Percentiles rank a stretch among this genome's conserved stretches.
These are phyloP conservation scores for Sporothrix dimorphospora DNA, from an alignment of 2,329 filamentous ascomycete species.

Conservation along the genomic window DNA sequence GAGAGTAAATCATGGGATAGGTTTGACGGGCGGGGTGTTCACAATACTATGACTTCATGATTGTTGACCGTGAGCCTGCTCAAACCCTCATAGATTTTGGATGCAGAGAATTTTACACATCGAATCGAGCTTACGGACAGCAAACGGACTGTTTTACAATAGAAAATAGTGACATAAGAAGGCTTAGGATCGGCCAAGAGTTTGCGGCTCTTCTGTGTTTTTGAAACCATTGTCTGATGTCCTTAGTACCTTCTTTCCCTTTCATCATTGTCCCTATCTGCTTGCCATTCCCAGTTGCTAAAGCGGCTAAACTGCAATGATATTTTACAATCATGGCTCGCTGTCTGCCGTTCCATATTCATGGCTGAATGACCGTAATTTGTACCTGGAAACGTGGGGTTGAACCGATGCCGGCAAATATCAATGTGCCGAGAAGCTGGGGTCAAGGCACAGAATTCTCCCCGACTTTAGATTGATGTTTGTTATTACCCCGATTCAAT, in stretches of 20 bases:
- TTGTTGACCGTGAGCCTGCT: background rate
- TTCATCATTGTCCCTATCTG: background rate
- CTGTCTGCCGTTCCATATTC: background rate
- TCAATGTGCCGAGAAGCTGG: background rate
- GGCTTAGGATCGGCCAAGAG: too few relatives aligned
- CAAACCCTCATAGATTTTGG: too few relatives aligned
- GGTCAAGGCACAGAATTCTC: background rate
- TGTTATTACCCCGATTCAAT: background rate
- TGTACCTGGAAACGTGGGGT: conserved; percentile 2
- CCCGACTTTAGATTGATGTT: background rate
- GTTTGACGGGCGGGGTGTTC: background rate
- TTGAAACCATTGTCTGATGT: too few relatives aligned
- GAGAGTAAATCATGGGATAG: background rate
- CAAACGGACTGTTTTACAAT: too few relatives aligned
- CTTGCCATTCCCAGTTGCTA: background rate
- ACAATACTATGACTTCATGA: background rate
- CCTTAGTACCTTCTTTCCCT: background rate
- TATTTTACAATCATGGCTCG: background rate
- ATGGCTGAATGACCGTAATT: background rate
- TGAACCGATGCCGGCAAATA: conserved; percentile 10
- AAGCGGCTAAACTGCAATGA: background rate
- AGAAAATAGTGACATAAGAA: too few relatives aligned
- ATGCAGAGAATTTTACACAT: too few relatives aligned
- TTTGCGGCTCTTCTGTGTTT: too few relatives aligned
- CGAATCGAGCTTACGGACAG: too few relatives aligned